phyloP scores from a whole-genome alignment of 441 rosid species.

The Capsella rubella region DNA sequence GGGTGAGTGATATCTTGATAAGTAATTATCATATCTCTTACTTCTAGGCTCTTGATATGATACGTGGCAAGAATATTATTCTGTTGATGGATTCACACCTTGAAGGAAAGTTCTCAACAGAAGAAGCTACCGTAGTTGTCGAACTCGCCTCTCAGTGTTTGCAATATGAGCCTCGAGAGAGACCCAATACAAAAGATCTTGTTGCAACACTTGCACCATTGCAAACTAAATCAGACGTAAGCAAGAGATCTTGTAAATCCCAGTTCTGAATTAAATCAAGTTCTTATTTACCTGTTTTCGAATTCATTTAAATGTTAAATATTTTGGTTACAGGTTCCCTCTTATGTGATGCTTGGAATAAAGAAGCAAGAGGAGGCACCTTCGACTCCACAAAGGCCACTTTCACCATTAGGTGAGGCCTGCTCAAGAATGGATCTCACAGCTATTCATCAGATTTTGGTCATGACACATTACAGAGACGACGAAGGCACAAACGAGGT shows the following conservation, averaged over 20 bases:
- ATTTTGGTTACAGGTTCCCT: slow-evolving; percentile 63
- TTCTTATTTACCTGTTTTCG: slow-evolving; percentile 9
- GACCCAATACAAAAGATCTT: slow-evolving; percentile 84
- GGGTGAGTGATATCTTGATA: not conserved
- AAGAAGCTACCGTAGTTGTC: slow-evolving; percentile 91
- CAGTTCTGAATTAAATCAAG: not conserved
- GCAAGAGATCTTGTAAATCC: slow-evolving; percentile 3
- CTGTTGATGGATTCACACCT: slow-evolving; percentile 94
- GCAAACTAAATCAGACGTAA: slow-evolving; percentile 84
- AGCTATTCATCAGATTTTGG: slow-evolving; percentile 85
- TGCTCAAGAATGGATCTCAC: slow-evolving; percentile 90
- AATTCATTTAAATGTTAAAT: slow-evolving; percentile 2
- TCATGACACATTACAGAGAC: slow-evolving; percentile 82
- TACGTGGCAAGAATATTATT: slow-evolving; percentile 81
- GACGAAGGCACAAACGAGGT: slow-evolving; percentile 95
- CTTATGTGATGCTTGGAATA: slow-evolving; percentile 82
- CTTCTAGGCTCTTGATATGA: slow-evolving; percentile 93
- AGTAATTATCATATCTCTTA: not conserved
- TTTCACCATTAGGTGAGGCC: slow-evolving; percentile 89
- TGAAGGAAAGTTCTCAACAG: slow-evolving; percentile 90
- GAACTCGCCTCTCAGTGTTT: slow-evolving; percentile 90
- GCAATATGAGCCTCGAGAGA: slow-evolving; percentile 92
- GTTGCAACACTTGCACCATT: slow-evolving; percentile 79
- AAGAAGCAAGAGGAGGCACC: slow-evolving; percentile 85
- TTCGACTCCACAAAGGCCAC: slow-evolving; percentile 77